phyloP scores from a whole-genome alignment of 2,329 filamentous ascomycete species.

The Trichoderma guizhouense region DNA sequence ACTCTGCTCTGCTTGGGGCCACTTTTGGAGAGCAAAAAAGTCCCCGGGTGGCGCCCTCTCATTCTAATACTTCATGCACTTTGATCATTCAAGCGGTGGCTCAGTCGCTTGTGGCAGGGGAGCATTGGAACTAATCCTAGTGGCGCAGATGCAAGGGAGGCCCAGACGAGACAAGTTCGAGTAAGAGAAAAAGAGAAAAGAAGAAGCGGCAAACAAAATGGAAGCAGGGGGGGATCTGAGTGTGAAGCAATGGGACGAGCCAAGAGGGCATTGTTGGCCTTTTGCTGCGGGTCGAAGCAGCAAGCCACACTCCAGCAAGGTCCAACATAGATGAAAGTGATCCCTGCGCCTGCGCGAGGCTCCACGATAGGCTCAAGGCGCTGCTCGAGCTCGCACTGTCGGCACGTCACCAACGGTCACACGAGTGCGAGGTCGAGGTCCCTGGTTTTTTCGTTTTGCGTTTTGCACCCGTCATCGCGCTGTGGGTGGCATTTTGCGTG shows the following conservation, averaged over 20 bases:
- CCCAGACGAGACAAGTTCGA: neutral
- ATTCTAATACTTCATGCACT: neutral
- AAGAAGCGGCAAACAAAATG: neutral
- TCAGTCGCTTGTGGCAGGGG: constrained; percentile 7
- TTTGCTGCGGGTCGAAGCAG: neutral
- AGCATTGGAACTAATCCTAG: neutral
- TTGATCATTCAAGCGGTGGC: constrained; percentile 1
- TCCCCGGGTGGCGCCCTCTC: neutral
- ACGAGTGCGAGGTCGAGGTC: neutral
- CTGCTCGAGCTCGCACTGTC: constrained; percentile 7
- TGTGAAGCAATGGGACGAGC: neutral
- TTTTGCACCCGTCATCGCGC: neutral
- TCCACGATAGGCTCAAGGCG: constrained; percentile 32
- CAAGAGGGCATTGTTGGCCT: constrained; percentile 8
- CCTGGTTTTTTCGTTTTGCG: neutral
- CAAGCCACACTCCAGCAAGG: constrained; percentile 2
- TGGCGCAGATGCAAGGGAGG: constrained; percentile 2
- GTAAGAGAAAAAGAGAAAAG: neutral
- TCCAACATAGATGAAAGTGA: constrained; percentile 18
- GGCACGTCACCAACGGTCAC: constrained; percentile 18
- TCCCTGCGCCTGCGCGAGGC: constrained; percentile 30
- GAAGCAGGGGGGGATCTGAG: neutral
- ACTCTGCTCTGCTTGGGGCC: neutral
- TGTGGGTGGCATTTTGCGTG: neutral
- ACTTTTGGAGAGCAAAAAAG: neutral